Conservation (phyloP, 495 filamentous ascomycete genomes). For the Rhizodiscina lignyota region DNA sequence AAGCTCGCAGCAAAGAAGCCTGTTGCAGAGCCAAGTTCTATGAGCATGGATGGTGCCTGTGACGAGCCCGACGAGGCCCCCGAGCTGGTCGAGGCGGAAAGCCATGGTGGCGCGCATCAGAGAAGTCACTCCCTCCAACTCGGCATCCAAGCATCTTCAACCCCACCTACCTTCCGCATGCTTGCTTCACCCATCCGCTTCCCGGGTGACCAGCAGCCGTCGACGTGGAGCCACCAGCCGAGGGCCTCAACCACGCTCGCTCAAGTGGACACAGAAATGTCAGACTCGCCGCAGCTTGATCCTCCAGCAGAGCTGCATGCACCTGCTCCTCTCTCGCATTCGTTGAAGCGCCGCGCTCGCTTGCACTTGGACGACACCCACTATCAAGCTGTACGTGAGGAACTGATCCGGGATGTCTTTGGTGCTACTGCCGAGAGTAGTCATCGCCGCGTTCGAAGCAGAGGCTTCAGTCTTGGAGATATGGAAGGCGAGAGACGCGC, state of each 20-base stretch:
- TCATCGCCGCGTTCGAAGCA: conserved; percentile 28
- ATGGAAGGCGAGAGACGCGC: conserved; percentile 18
- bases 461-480: conserved; percentile 46
- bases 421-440: conserved; percentile 21
- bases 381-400: conserved; percentile 18
- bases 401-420: conserved; percentile 33
- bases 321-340: conserved; percentile 27
- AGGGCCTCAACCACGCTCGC: too few species aligned
- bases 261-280: too few species aligned
- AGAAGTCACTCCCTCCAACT: too few species aligned
- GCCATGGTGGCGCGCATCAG: too few species aligned
- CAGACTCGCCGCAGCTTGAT: conserved; percentile 14
- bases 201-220: conserved; percentile 6
- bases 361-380: conserved; percentile 29
- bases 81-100: too few species aligned
- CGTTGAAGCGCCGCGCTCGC: conserved; percentile 35
- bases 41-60: too few species aligned
- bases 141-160: too few species aligned
- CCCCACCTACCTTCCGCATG: too few species aligned
- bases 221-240: too few species aligned
- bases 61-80: conserved; percentile 13
- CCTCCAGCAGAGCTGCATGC: conserved; percentile 17
- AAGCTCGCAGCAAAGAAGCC: conserved; percentile 35
- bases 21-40: too few species aligned
- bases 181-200: conserved; percentile 4